Evolutionary conservation across 306 rosid species (phyloP).

Genomic region (Cicer judaicum): DNA sequence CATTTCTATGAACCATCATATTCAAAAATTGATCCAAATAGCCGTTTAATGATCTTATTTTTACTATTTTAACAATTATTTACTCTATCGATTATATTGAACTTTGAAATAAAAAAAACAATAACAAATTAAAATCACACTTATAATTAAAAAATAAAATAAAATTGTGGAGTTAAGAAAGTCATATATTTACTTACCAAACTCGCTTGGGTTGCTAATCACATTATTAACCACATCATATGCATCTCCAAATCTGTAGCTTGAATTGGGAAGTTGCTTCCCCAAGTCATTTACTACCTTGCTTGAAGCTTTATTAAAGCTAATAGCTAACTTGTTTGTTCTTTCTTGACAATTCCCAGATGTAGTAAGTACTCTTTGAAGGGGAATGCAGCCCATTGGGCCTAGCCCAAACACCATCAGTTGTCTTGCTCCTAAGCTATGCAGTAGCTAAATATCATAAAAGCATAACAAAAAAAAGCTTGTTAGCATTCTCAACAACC

Average conservation of each 20-base stretch:
- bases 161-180: not conserved
- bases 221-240: slow-evolving; percentile 78
- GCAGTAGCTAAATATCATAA: slow-evolving; percentile 50
- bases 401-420: slow-evolving; percentile 89
- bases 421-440: slow-evolving; percentile 77
- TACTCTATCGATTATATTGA: too few relatives aligned
- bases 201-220: slow-evolving; percentile 63
- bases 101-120: not conserved
- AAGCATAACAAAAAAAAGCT: not conserved
- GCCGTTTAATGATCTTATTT: too few relatives aligned
- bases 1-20: too few relatives aligned
- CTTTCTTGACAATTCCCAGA: slow-evolving; percentile 67
- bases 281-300: slow-evolving; percentile 58
- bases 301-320: slow-evolving; percentile 71
- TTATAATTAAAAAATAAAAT: not conserved
- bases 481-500: not conserved
- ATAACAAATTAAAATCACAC: not conserved
- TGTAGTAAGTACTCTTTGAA: slow-evolving; percentile 78
- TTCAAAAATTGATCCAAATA: too few relatives aligned
- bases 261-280: slow-evolving; percentile 69
- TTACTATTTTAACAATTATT: too few relatives aligned
- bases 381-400: slow-evolving; percentile 95
- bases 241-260: slow-evolving; percentile 77
- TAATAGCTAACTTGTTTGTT: slow-evolving; percentile 77
- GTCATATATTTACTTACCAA: slow-evolving; percentile 51